These are phyloP conservation scores for Podaxis carcinomalis DNA, from an alignment of 768 basidiomycete species.

Conservation along the genomic window DNA sequence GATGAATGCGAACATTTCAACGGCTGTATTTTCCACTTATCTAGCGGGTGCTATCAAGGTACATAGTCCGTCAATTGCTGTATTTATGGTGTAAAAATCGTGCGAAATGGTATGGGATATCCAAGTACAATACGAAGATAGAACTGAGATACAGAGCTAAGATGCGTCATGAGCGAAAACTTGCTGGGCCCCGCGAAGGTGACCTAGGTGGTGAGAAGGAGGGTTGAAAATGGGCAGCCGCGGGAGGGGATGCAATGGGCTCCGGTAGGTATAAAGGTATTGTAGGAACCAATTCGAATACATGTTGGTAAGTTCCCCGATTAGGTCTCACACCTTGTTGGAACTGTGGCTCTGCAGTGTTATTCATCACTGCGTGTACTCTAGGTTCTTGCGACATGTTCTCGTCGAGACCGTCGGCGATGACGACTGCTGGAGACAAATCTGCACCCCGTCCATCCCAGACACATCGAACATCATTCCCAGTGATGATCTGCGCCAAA, in stretches of 20 bases:
- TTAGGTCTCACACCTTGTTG: slow-evolving; percentile 33
- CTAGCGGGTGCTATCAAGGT: too few relatives aligned
- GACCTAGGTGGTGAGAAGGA: slow-evolving; percentile 54
- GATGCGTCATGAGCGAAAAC: slow-evolving; percentile 18
- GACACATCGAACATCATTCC: slow-evolving; percentile 77
- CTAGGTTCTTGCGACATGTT: slow-evolving; percentile 73
- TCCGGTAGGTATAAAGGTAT: slow-evolving; percentile 68
- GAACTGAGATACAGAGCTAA: background rate
- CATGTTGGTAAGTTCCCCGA: slow-evolving; percentile 61
- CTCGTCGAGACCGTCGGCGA: slow-evolving; percentile 40
- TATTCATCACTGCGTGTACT: slow-evolving; percentile 83
- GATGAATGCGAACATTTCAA: too few relatives aligned
- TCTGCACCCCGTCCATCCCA: slow-evolving; percentile 77
- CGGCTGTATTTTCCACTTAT: too few relatives aligned
- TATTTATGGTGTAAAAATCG: too few relatives aligned
- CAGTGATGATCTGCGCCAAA: slow-evolving; percentile 77
- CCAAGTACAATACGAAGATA: background rate
- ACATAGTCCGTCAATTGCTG: too few relatives aligned
- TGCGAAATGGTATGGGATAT: background rate
- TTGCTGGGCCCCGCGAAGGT: slow-evolving; percentile 33
- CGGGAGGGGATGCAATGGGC: slow-evolving; percentile 51
- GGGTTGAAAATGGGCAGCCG: slow-evolving; percentile 47
- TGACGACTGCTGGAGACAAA: slow-evolving; percentile 60
- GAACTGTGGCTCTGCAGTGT: slow-evolving; percentile 35
- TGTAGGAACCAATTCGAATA: slow-evolving; percentile 77